These are phyloP conservation scores for Podospora conica DNA, from an alignment of 495 filamentous ascomycete species.

Conservation along the genomic window DNA sequence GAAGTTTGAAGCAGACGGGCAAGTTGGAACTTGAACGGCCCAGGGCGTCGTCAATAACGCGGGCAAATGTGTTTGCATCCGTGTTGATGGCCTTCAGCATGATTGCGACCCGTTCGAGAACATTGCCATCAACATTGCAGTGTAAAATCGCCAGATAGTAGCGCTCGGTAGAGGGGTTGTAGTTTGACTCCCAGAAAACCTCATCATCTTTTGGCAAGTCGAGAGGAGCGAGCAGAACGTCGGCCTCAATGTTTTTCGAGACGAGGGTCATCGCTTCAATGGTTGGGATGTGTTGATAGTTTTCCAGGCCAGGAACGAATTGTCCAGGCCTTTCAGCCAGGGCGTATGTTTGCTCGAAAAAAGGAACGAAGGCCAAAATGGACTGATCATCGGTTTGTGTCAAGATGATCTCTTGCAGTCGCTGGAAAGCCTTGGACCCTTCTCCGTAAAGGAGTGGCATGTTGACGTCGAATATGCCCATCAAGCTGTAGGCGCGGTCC, in stretches of 20 bases:
- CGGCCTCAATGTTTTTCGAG: not conserved
- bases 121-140: not conserved
- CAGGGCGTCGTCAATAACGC: no score
- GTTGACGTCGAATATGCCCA: not conserved
- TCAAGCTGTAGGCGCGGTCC: not conserved
- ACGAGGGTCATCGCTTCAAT: not conserved
- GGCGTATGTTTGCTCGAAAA: not conserved
- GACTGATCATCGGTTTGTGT: not conserved
- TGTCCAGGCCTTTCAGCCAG: not conserved
- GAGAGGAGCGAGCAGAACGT: not conserved
- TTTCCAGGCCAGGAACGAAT: not conserved
- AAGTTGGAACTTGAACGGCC: no score
- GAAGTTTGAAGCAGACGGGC: not conserved
- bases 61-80: not conserved
- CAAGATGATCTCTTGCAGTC: not conserved
- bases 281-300: not conserved
- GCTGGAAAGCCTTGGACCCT: not conserved
- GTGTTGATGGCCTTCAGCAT: not conserved
- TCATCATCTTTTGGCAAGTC: not conserved
- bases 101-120: not conserved
- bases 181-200: not conserved
- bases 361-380: not conserved
- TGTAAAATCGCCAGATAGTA: not conserved
- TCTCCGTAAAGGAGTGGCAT: not conserved
- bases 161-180: not conserved